Percentiles rank a stretch among this genome's conserved stretches.
phyloP scores from a whole-genome alignment of 2,329 filamentous ascomycete species.

The Beauveria brongniartii region DNA sequence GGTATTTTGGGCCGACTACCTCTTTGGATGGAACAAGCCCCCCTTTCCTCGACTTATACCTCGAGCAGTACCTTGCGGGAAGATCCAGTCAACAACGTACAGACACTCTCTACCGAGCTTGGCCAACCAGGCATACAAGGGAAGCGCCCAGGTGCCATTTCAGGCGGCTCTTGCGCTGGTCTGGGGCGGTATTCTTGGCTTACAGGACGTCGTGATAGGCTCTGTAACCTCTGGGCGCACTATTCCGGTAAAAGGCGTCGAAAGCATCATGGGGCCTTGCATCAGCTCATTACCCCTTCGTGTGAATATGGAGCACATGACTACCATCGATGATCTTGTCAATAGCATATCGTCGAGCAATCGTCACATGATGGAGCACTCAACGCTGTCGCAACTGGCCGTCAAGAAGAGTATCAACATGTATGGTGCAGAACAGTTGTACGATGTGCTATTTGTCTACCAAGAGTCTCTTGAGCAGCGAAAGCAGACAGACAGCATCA shows the following conservation, averaged over 20 bases:
- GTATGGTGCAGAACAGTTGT: slow-evolving; percentile 50
- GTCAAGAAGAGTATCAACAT: slow-evolving; percentile 56
- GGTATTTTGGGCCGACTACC: slow-evolving; percentile 62
- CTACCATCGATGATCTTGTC: slow-evolving; percentile 52
- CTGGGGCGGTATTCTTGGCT: slow-evolving; percentile 56
- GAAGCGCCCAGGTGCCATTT: slow-evolving; percentile 62
- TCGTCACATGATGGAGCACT: slow-evolving; percentile 56
- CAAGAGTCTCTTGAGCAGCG: slow-evolving; percentile 58
- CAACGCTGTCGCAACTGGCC: slow-evolving; percentile 55
- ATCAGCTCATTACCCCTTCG: slow-evolving; percentile 68
- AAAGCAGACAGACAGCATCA: slow-evolving; percentile 21
- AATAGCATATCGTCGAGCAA: slow-evolving; percentile 56
- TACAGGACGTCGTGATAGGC: slow-evolving; percentile 62
- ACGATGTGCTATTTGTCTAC: slow-evolving; percentile 76
- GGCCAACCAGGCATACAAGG: not conserved
- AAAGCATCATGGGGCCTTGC: slow-evolving; percentile 71
- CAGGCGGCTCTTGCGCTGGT: slow-evolving; percentile 64
- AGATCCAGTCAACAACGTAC: not conserved
- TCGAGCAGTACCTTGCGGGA: not conserved
- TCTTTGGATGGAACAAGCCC: slow-evolving; percentile 47
- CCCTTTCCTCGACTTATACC: slow-evolving; percentile 42
- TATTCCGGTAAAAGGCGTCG: slow-evolving; percentile 60
- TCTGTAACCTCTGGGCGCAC: slow-evolving; percentile 77
- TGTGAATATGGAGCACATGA: slow-evolving; percentile 45
- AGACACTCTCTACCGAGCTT: not conserved